Conservation (phyloP, 2,329 filamentous ascomycete species). For the Colletotrichum sp. region DNA sequence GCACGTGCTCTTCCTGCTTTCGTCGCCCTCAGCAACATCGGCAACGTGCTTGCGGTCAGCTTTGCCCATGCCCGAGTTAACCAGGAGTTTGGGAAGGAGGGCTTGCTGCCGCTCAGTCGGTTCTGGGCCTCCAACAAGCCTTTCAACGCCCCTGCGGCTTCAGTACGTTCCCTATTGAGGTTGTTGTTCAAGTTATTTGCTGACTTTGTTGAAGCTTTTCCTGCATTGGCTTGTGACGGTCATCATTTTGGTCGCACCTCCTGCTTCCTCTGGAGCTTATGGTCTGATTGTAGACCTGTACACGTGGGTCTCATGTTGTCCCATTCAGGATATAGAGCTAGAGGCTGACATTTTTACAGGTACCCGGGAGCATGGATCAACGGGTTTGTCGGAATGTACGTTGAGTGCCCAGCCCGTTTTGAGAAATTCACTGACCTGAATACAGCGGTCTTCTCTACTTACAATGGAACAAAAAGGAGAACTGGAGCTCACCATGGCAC, state of each 20-base stretch:
- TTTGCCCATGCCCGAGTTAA: slow-evolving; percentile 65
- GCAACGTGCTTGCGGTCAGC: slow-evolving; percentile 66
- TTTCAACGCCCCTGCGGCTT: slow-evolving; percentile 67
- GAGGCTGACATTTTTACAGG: no score
- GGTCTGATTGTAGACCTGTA: slow-evolving; percentile 28
- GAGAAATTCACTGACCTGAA: no score
- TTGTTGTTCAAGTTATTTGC: background rate
- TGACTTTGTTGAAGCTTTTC: slow-evolving; percentile 47
- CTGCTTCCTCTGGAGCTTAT: slow-evolving; percentile 67
- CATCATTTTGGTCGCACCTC: slow-evolving; percentile 69
- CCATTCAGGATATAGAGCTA: no score
- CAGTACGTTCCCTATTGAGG: slow-evolving; percentile 35
- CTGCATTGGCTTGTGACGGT: slow-evolving; percentile 71
- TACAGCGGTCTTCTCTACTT: slow-evolving; percentile 55
- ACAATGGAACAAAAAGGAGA: slow-evolving; percentile 53
- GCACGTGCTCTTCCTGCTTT: slow-evolving; percentile 56
- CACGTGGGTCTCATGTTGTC: slow-evolving; percentile 41
- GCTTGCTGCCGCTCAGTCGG: slow-evolving; percentile 67
- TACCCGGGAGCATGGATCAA: slow-evolving; percentile 58
- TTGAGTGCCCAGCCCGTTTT: no score
- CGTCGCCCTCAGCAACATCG: slow-evolving; percentile 65
- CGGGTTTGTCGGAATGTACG: slow-evolving; percentile 44
- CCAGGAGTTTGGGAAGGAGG: slow-evolving; percentile 74
- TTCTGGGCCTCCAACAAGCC: slow-evolving; percentile 75
- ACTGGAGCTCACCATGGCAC: slow-evolving; percentile 59